Evolutionary conservation across 2,329 filamentous ascomycete species (phyloP).

Genomic region (Fusarium veterinarium): DNA sequence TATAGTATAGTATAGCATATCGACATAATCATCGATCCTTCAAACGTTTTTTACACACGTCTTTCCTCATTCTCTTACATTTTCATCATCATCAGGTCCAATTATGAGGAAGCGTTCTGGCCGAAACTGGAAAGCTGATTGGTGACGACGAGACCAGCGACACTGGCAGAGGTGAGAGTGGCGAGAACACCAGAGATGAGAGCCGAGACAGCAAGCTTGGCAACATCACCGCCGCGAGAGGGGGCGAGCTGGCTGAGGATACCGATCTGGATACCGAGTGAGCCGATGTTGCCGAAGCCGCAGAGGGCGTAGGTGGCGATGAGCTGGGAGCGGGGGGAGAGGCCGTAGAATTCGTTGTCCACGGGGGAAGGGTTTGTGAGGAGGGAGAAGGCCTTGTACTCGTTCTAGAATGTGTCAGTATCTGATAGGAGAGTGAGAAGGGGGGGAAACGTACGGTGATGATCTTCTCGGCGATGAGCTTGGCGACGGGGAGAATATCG

Average conservation of each 20-base stretch:
- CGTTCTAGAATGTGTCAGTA: constrained; percentile 64
- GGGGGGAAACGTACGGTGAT: constrained; percentile 67
- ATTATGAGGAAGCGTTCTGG: constrained; percentile 2
- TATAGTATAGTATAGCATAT: constrained; percentile 25
- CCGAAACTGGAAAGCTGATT: constrained; percentile 50
- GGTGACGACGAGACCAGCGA: constrained; percentile 80
- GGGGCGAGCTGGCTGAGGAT: constrained; percentile 86
- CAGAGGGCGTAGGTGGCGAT: constrained; percentile 90
- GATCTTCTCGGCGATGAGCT: constrained; percentile 86
- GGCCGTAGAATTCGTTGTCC: constrained; percentile 59
- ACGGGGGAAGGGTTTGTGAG: constrained; percentile 67
- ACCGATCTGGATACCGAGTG: constrained; percentile 89
- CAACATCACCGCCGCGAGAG: constrained; percentile 77
- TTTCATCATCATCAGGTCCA: background rate
- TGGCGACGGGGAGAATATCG: constrained; percentile 76
- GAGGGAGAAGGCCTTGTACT: constrained; percentile 77
- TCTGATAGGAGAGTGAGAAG: rapidly evolving
- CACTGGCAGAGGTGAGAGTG: constrained; percentile 81
- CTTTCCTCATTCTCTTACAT: constrained; percentile 6
- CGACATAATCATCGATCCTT: constrained; percentile 16
- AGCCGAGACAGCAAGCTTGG: constrained; percentile 79
- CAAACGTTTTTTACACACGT: background rate
- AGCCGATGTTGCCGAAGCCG: constrained; percentile 87
- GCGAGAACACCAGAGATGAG: constrained; percentile 81
- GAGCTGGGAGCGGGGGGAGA: constrained; percentile 78